Evolutionary conservation across 148 eudicot genomes (phyloP).

Genomic region (Diospyros kaki): DNA sequence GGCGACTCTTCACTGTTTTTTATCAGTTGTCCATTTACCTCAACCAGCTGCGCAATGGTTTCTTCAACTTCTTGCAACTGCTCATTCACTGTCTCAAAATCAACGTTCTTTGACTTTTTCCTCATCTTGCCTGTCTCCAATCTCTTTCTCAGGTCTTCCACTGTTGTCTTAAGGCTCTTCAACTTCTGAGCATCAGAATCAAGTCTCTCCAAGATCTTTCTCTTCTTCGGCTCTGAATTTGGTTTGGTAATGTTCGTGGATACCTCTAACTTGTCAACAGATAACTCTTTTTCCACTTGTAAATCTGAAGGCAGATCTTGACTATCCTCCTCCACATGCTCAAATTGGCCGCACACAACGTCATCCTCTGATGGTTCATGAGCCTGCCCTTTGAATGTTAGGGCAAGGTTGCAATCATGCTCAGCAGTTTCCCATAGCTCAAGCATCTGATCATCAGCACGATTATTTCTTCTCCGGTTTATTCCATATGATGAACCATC

Average conservation of each 20-base stretch:
- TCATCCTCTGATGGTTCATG: constrained; percentile 19
- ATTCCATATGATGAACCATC: constrained; percentile 29
- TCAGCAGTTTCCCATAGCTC: constrained; percentile 77
- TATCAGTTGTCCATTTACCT: constrained; percentile 48
- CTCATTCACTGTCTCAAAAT: constrained; percentile 47
- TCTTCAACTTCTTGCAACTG: constrained; percentile 63
- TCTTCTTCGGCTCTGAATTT: constrained; percentile 30
- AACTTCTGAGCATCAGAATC: constrained; percentile 61
- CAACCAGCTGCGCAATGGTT: constrained; percentile 47
- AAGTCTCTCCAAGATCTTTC: constrained; percentile 49
- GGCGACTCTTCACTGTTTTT: constrained; percentile 42
- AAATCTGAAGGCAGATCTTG: constrained; percentile 35
- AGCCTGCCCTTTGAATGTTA: constrained; percentile 23
- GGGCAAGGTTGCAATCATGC: constrained; percentile 23
- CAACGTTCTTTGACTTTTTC: constrained; percentile 37
- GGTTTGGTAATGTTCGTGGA: constrained; percentile 22
- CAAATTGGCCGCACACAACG: constrained; percentile 20
- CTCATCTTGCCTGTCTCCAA: constrained; percentile 37
- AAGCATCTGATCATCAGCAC: constrained; percentile 67
- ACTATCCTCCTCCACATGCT: constrained; percentile 11
- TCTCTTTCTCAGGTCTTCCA: constrained; percentile 54
- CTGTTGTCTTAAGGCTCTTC: constrained; percentile 40
- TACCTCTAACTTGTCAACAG: constrained; percentile 56
- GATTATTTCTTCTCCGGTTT: constrained; percentile 39
- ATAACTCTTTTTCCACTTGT: constrained; percentile 60